Conservation (phyloP, 495 filamentous ascomycete species). For the Aspergillus bridgeri region DNA sequence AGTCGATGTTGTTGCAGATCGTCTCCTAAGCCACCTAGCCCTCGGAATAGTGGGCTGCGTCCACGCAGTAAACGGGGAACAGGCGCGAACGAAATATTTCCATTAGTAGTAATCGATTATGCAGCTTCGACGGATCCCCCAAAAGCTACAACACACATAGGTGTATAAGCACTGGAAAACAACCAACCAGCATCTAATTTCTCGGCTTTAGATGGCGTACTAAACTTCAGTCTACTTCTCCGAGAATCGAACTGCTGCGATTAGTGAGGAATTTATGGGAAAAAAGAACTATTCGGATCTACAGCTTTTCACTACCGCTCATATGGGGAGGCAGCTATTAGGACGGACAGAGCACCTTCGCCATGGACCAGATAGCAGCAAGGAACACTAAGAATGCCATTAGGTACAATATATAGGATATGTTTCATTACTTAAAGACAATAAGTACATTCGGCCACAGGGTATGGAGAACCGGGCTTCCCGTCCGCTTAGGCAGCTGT, state of each 20-base stretch:
- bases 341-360: background rate
- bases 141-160: conserved; percentile 23
- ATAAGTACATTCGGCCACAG: too few relatives aligned
- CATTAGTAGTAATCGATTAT: conserved; percentile 27
- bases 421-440: too few relatives aligned
- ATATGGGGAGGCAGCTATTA: background rate
- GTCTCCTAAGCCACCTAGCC: conserved; percentile 25
- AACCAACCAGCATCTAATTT: conserved; percentile 22
- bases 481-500: too few relatives aligned
- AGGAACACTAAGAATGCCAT: background rate
- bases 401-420: too few relatives aligned
- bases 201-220: conserved; percentile 24
- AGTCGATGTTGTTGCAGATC: conserved; percentile 32
- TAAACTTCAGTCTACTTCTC: conserved; percentile 29
- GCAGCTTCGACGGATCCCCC: conserved; percentile 22
- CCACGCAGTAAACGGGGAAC: conserved; percentile 30
- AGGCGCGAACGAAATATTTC: conserved; percentile 15
- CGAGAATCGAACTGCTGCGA: conserved; percentile 18
- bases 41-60: conserved; percentile 20
- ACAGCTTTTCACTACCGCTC: conserved; percentile 13
- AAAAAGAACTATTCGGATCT: conserved; percentile 7
- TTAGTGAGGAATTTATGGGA: conserved; percentile 10
- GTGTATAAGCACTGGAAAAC: conserved; percentile 27
- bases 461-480: too few relatives aligned
- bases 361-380: background rate